Percentiles rank a stretch among this genome's conserved stretches.
Conservation (phyloP, 1,139 yeast species). For the Suhomyces maxii region DNA sequence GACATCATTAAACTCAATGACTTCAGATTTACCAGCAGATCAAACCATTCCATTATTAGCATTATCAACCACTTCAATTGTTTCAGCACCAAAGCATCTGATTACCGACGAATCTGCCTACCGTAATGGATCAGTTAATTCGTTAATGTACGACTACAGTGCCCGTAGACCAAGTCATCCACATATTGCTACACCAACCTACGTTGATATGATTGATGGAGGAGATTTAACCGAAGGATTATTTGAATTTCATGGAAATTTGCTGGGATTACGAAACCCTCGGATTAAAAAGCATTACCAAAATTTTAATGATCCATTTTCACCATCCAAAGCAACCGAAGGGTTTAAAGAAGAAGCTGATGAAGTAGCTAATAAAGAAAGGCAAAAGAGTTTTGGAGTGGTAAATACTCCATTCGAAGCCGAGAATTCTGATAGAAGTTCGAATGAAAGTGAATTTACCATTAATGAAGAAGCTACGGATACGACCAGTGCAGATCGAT, state of each 20-base stretch:
- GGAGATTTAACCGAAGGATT: conserved; percentile 27
- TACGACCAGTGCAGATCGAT: background rate
- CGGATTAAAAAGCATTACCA: conserved; percentile 38
- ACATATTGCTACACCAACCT: conserved; percentile 16
- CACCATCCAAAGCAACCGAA: background rate
- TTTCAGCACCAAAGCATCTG: conserved; percentile 2
- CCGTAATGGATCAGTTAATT: conserved; percentile 17
- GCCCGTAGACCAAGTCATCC: conserved; percentile 22
- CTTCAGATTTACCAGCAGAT: conserved; percentile 29
- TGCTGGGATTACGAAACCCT: conserved; percentile 35
- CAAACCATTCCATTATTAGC: conserved; percentile 42
- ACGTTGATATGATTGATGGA: conserved; percentile 30
- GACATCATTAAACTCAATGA: conserved; percentile 23
- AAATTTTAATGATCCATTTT: conserved; percentile 14
- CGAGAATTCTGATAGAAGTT: conserved; percentile 5
- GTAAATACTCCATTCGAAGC: conserved; percentile 8
- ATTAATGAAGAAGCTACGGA: conserved; percentile 5
- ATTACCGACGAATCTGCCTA: background rate
- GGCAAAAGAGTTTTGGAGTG: conserved; percentile 33
- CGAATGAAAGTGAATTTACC: conserved; percentile 10
- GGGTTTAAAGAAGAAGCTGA: background rate
- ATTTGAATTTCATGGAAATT: conserved; percentile 22
- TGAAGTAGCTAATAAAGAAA: conserved; percentile 6
- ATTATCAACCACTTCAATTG: conserved; percentile 31
- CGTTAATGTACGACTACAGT: conserved; percentile 28